Conservation (phyloP, 148 eudicot genomes). For the Camellia sinensis region DNA sequence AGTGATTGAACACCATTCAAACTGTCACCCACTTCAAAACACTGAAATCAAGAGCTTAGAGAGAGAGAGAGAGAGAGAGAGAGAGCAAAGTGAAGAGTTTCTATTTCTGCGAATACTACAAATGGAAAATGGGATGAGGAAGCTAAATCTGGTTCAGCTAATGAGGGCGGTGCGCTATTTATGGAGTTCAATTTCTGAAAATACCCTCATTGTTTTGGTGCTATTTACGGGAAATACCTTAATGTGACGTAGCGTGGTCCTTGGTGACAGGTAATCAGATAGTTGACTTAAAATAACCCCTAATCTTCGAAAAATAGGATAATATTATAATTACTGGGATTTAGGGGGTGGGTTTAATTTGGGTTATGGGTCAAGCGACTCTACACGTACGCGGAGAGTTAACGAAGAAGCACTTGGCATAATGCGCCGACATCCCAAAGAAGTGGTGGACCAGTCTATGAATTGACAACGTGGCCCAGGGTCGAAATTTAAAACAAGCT, state of each 20-base stretch:
- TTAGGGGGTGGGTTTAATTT: no score
- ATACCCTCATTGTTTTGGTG: not conserved
- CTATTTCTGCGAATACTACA: not conserved
- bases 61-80: slow-evolving; percentile 10
- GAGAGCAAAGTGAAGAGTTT: not conserved
- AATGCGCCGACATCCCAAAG: no score
- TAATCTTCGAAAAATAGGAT: no score
- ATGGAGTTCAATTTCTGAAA: not conserved
- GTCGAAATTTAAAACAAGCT: no score
- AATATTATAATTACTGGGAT: no score
- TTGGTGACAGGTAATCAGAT: not conserved
- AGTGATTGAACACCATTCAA: not conserved
- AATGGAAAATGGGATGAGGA: not conserved
- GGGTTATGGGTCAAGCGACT: no score
- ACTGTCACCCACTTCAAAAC: not conserved
- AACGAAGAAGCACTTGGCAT: no score
- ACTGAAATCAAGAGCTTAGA: slow-evolving; percentile 12
- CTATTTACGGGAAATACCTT: not conserved
- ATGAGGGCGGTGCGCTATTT: not conserved
- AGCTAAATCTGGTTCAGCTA: not conserved
- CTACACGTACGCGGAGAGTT: no score
- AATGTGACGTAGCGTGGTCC: not conserved
- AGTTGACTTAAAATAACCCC: not conserved
- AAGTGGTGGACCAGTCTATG: no score
- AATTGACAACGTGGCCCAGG: no score